Base-by-base conservation (phyloP, 805 yeast genomes). In the Candida fluviatilis region DNA sequence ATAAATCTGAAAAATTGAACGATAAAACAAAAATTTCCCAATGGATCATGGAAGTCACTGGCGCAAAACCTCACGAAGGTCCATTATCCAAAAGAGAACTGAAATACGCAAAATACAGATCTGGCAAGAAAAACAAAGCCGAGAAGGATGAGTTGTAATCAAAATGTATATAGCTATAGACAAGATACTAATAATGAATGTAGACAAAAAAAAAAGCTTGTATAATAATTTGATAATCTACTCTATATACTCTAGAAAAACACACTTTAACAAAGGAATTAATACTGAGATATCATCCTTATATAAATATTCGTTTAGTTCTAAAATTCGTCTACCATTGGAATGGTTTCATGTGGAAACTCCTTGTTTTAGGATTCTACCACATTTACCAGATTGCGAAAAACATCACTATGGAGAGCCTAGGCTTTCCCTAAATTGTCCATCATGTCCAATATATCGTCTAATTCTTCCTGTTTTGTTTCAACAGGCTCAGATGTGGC, bases 391-490 rank as follows among this genome's bases (percentile, higher is more conserved):
- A n/a, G n/a, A n/a, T n/a, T n/a, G n/a, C n/a, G n/a, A n/a, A n/a
- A n/a, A n/a, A n/a, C n/a, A n/a, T n/a, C n/a, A n/a, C n/a, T n/a
- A n/a, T n/a, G n/a, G n/a, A n/a, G n/a, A n/a, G n/a, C n/a, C n/a
- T 40, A 45, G 5, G 31, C 49, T 36, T 46, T 50, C 1, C 57
- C 57, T 23, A 52, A 46, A 27, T 45, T 51, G 36, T 65, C 71
- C 64, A 68, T 62, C 66, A 62, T 61, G 32, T 58, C 64, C 51
- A 64, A 49, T 25, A 58, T 43, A 34, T 61, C 63, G 17, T 62
- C 64, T 14, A 46, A 32, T 13, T 50, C 52, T 4, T 51, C 47
- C n/a, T n/a, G n/a, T n/a, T n/a, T n/a, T n/a, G n/a, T n/a, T n/a
- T 19, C 42, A n/a, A 13, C 17, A 7, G 31, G 10, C n/a, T 8